phyloP scores from a whole-genome alignment of 371 early-diverging fungal genomes.

The Racocetra persica region DNA sequence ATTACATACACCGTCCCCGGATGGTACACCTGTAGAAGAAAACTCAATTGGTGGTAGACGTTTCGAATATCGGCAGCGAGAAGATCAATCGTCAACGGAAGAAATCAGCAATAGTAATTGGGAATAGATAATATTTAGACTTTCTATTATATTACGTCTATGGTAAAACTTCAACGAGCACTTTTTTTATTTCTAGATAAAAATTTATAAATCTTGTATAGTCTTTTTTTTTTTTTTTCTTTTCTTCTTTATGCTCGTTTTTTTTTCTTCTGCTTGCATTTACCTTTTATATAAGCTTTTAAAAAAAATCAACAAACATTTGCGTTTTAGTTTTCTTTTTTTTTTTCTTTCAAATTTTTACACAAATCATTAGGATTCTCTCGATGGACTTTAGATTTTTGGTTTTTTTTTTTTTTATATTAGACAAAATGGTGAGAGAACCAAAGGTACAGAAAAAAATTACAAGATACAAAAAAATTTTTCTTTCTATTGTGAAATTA shows the following conservation, averaged over 20 bases:
- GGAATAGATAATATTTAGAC: neutral
- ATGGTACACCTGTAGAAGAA: slow-evolving; percentile 34
- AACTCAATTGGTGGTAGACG: slow-evolving; percentile 13
- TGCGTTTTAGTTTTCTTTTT: slow-evolving; percentile 14
- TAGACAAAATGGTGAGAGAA: neutral
- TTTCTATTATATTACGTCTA: neutral
- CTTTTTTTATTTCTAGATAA: neutral
- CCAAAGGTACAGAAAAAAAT: neutral
- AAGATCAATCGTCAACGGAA: slow-evolving; percentile 2
- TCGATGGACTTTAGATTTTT: slow-evolving; percentile 31
- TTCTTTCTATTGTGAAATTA: neutral
- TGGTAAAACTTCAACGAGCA: neutral
- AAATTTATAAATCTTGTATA: slow-evolving; percentile 30
- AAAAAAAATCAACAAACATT: slow-evolving; percentile 18
- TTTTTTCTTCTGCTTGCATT: neutral
- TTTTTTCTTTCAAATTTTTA: neutral
- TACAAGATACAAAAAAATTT: slow-evolving; percentile 1
- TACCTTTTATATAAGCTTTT: neutral
- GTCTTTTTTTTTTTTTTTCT: slow-evolving; percentile 2
- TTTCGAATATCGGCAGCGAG: slow-evolving; percentile 40
- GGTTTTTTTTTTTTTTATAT: neutral
- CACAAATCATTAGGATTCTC: neutral
- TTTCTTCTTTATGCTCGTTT: neutral
- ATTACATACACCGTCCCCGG: slow-evolving; percentile 35
- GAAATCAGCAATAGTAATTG: neutral